phyloP scores from a whole-genome alignment of 495 filamentous ascomycete species.

The Penicilliopsis zonata region DNA sequence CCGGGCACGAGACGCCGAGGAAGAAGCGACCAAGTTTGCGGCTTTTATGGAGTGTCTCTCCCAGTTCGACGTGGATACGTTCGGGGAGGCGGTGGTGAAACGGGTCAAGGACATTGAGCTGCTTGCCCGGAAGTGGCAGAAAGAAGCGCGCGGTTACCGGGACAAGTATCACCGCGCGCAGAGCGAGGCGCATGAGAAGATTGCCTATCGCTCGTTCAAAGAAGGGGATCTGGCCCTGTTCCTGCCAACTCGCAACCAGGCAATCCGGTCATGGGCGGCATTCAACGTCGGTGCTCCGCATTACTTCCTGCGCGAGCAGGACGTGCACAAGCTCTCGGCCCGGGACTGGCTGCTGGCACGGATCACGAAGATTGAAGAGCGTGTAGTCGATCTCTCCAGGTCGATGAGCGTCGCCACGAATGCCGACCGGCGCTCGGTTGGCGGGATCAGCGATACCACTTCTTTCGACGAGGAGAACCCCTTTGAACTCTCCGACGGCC shows the following conservation, averaged over 20 bases:
- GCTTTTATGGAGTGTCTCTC: slow-evolving; percentile 57
- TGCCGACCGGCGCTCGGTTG: slow-evolving; percentile 43
- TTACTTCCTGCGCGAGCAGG: slow-evolving; percentile 91
- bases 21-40: slow-evolving; percentile 58
- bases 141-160: slow-evolving; percentile 73
- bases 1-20: slow-evolving; percentile 47
- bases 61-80: slow-evolving; percentile 69
- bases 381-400: slow-evolving; percentile 85
- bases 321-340: slow-evolving; percentile 66
- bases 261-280: slow-evolving; percentile 89
- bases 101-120: slow-evolving; percentile 83
- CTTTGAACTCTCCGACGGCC: slow-evolving; percentile 88
- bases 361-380: slow-evolving; percentile 83
- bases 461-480: slow-evolving; percentile 91
- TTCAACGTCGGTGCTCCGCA: slow-evolving; percentile 97
- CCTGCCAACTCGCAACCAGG: slow-evolving; percentile 86
- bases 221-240: slow-evolving; percentile 94
- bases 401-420: slow-evolving; percentile 45
- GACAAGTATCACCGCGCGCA: slow-evolving; percentile 78
- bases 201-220: slow-evolving; percentile 93
- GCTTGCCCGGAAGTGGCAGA: slow-evolving; percentile 80
- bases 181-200: slow-evolving; percentile 87
- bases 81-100: slow-evolving; percentile 70
- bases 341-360: slow-evolving; percentile 92
- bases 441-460: slow-evolving; percentile 40